These are phyloP conservation scores for Mycena crocata DNA, from an alignment of 768 basidiomycete genomes.

Conservation along the genomic window DNA sequence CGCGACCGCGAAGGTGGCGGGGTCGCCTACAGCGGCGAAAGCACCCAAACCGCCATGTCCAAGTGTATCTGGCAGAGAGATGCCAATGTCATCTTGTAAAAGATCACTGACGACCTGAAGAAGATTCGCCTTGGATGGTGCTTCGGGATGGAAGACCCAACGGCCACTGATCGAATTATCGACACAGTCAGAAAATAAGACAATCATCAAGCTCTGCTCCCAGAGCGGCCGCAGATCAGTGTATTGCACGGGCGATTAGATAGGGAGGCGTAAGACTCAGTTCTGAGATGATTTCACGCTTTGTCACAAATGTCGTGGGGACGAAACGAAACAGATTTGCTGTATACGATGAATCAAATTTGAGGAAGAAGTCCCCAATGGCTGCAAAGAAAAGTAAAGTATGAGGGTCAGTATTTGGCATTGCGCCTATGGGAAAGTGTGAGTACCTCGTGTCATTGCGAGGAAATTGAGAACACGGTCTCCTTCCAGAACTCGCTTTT, in stretches of 20 bases:
- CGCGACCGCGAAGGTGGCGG: too few species aligned
- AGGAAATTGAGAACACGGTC: background rate
- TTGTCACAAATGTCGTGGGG: background rate
- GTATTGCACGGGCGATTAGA: background rate
- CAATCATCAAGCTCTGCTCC: background rate
- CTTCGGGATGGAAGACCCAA: conserved; percentile 1
- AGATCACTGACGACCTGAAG: background rate
- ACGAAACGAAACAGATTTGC: background rate
- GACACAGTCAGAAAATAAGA: background rate
- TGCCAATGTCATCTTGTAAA: background rate
- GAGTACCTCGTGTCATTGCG: background rate
- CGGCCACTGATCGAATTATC: background rate
- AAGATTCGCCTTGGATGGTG: background rate
- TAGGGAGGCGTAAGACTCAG: background rate
- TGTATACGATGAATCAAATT: background rate
- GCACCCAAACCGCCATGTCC: background rate
- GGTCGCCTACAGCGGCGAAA: too few species aligned
- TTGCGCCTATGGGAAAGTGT: too few species aligned
- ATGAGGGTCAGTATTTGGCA: background rate
- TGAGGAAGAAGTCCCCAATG: conserved; percentile 3
- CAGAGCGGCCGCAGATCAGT: background rate
- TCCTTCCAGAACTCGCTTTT: too few species aligned
- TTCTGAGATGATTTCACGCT: background rate
- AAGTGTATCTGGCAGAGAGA: background rate
- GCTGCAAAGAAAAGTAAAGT: background rate